Base-by-base conservation (phyloP, 345 rosid genomes). In the Linum trigynum region DNA sequence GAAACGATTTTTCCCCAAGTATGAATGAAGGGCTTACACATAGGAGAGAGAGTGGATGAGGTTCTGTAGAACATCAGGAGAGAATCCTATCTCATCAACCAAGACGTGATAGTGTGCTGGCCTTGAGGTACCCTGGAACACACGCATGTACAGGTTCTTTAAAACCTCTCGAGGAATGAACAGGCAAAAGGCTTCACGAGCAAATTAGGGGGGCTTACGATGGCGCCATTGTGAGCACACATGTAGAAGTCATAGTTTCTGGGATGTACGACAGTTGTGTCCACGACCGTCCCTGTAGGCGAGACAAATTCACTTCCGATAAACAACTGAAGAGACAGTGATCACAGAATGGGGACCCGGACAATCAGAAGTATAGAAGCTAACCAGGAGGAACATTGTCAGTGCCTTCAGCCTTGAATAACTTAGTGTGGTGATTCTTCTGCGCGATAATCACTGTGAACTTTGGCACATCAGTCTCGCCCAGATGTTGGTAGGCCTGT, bases 351-450 rank as follows among this genome's bases (percentile, higher is more conserved):
- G 32, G 32, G 32, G 10, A 43, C 2, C 50, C 50, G 50, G 6
- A 43, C n/a, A 23, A 23, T 23, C 32, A 23, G 32, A 23, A 23
- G 32, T 23, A 23, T 23, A 23, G 32, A 1, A 23, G n/a, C 62
- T 38, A 8, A 79, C 77, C 82, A 7, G 82, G 79, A 40, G 77
- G 82, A 68, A 79, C 77, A 71, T 76, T 75, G 2, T 76, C 74
- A 57, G 82, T 67, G 37, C 39, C 36, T 7, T 32, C 39, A 10
- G 50, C 5, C 69, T 72, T 75, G 55, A 79, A 79, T 55, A 79
- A 65, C 55, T 73, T 79, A 12, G 77, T 76, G 53, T 73, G 78
- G 55, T 79, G 79, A 60, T 72, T 79, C 56, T 79, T 79, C 63
- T 75, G 79, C 0, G 82, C 82, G 37, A 75, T 48, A 48, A 78